Percentiles rank a stretch among this genome's conserved stretches.
phyloP scores from a whole-genome alignment of 169 alveolate species.

The Sarcocystis neurona region DNA sequence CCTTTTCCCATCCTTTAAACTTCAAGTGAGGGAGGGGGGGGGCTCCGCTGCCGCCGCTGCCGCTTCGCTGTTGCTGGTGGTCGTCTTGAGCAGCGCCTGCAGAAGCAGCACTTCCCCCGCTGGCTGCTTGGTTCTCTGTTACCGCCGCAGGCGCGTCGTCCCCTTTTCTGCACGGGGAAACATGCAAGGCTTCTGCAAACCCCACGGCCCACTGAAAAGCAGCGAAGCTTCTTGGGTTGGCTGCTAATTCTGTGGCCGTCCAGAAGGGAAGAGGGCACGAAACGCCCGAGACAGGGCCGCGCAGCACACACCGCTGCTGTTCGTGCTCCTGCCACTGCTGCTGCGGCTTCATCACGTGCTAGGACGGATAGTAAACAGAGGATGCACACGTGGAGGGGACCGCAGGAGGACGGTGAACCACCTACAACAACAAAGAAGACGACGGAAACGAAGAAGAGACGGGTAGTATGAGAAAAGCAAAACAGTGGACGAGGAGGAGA shows the following conservation, averaged over 20 bases:
- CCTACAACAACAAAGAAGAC: not conserved
- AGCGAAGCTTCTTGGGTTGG: slow-evolving; percentile 17
- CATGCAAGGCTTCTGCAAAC: slow-evolving; percentile 35
- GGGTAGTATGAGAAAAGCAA: not conserved
- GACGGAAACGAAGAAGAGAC: not conserved
- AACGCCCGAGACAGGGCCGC: too few relatives aligned
- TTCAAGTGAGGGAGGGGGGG: slow-evolving; percentile 8
- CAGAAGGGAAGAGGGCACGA: slow-evolving; percentile 17
- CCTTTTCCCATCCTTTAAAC: slow-evolving; percentile 54
- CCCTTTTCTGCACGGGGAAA: slow-evolving; percentile 20
- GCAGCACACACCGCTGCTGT: too few relatives aligned
- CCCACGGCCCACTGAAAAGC: slow-evolving; percentile 54
- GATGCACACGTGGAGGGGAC: not conserved
- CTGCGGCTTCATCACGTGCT: too few relatives aligned
- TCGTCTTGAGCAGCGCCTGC: not conserved
- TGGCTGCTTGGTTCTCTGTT: not conserved
- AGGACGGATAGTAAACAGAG: too few relatives aligned
- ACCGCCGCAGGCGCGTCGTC: slow-evolving; percentile 20
- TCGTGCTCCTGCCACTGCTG: too few relatives aligned
- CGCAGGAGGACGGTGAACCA: not conserved
- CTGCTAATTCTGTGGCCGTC: slow-evolving; percentile 47
- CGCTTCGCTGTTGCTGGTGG: slow-evolving; percentile 31
- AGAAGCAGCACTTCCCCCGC: not conserved
- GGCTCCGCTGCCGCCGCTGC: slow-evolving; percentile 29
- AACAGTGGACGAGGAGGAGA: not conserved